Evolutionary conservation across 306 rosid species (phyloP).

Genomic region (Fragaria vesca): DNA sequence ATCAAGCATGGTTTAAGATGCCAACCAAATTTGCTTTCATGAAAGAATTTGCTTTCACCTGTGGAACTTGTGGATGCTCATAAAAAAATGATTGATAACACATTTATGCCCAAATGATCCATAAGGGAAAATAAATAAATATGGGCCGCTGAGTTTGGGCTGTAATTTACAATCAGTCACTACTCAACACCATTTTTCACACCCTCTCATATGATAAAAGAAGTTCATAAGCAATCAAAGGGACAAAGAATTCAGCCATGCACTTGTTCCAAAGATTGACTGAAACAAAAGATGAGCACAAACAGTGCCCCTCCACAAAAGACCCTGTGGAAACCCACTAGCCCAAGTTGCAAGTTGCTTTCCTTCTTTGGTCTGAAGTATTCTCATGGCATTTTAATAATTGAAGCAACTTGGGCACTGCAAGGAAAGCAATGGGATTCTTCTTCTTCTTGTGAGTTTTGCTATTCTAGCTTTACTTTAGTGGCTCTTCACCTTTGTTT

Average conservation of each 20-base stretch:
- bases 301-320: conserved; percentile 3
- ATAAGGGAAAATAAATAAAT: background rate
- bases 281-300: background rate
- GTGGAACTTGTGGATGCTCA: background rate
- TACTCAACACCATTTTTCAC: background rate
- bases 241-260: background rate
- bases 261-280: background rate
- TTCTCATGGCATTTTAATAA: conserved; percentile 4
- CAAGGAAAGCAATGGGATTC: background rate
- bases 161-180: background rate
- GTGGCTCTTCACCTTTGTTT: background rate
- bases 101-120: background rate
- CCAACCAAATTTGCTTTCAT: background rate
- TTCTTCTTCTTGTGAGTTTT: conserved; percentile 18
- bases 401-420: background rate
- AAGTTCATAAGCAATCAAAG: background rate
- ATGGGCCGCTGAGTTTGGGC: background rate
- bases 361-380: conserved; percentile 18
- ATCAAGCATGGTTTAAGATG: background rate
- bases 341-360: conserved; percentile 25
- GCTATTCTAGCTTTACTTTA: conserved; percentile 1
- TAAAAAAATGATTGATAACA: background rate
- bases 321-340: conserved; percentile 20
- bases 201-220: background rate
- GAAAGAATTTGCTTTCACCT: background rate